These are phyloP conservation scores for Epichloe amarillans DNA, from an alignment of 2,329 filamentous ascomycete species.

Conservation along the genomic window DNA sequence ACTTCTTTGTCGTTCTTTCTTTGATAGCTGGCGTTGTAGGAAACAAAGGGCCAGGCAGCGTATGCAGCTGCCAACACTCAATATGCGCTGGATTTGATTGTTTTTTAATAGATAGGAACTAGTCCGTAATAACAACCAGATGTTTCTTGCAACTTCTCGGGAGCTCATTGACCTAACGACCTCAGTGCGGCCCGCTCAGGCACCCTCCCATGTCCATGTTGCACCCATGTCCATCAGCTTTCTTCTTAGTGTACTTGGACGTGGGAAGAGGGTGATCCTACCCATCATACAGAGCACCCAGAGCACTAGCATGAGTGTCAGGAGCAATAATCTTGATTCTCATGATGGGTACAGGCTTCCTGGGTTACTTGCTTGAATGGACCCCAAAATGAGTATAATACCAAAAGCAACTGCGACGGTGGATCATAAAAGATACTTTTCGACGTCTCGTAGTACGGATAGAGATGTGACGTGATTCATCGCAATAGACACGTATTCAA, in stretches of 20 bases:
- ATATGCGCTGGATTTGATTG: too few species aligned
- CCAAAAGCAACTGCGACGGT: not conserved
- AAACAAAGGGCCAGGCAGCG: constrained; percentile 36
- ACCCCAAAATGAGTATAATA: not conserved
- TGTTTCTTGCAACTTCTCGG: too few species aligned
- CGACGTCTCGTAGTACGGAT: not conserved
- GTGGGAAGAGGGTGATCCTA: not conserved
- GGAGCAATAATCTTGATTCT: not conserved
- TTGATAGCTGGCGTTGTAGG: constrained; percentile 38
- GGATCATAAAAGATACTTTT: not conserved
- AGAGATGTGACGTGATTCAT: not conserved
- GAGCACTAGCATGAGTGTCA: not conserved
- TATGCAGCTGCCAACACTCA: constrained; percentile 35
- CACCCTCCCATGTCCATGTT: too few species aligned
- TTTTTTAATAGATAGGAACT: too few species aligned
- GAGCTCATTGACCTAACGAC: too few species aligned
- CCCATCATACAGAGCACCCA: not conserved
- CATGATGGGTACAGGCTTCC: not conserved
- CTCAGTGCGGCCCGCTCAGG: too few species aligned
- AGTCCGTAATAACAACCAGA: too few species aligned
- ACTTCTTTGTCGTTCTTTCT: constrained; percentile 43
- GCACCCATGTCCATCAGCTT: too few species aligned
- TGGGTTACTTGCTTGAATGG: not conserved
- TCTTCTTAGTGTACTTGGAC: too few species aligned
- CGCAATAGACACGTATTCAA: not conserved